phyloP scores from a whole-genome alignment of 2,329 filamentous ascomycete species.

The Phaeoacremonium minimum region DNA sequence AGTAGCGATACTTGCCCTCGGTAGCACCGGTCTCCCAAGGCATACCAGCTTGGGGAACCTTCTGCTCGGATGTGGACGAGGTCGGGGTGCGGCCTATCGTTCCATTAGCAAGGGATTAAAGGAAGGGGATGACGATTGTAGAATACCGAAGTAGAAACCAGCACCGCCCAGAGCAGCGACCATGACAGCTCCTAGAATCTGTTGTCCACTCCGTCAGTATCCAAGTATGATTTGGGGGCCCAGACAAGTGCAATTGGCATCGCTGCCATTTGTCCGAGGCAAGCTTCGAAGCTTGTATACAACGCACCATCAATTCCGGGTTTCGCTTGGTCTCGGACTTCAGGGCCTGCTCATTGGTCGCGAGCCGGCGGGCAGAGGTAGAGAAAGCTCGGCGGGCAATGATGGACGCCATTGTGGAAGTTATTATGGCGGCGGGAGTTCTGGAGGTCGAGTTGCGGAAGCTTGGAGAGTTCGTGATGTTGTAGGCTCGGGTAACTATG shows the following conservation, averaged over 20 bases:
- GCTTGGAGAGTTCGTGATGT: background rate
- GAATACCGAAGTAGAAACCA: slow-evolving; percentile 81
- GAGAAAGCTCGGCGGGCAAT: slow-evolving; percentile 53
- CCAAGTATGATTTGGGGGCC: no score
- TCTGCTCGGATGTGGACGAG: slow-evolving; percentile 73
- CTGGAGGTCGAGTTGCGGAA: slow-evolving; percentile 8
- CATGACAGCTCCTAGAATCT: slow-evolving; percentile 94
- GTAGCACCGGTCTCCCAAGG: slow-evolving; percentile 76
- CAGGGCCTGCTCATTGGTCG: slow-evolving; percentile 41
- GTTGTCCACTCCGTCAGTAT: slow-evolving; percentile 9
- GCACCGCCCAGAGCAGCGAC: slow-evolving; percentile 80
- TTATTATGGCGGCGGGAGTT: slow-evolving; percentile 8
- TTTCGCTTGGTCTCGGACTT: slow-evolving; percentile 56
- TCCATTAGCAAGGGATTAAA: background rate
- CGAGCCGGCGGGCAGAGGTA: slow-evolving; percentile 48
- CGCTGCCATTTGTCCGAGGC: no score
- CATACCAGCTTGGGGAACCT: slow-evolving; percentile 72
- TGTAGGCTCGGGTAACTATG: background rate
- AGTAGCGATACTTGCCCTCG: slow-evolving; percentile 70
- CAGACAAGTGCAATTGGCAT: no score
- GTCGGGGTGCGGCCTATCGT: slow-evolving; percentile 76
- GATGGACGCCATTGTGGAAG: slow-evolving; percentile 49
- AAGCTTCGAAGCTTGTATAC: no score
- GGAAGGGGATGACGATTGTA: slow-evolving; percentile 6
- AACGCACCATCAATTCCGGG: slow-evolving; percentile 41